Percentiles rank a stretch among this genome's conserved stretches.
Conservation (phyloP, 1,139 yeast species). For the Sugiyamaella paludigena region DNA sequence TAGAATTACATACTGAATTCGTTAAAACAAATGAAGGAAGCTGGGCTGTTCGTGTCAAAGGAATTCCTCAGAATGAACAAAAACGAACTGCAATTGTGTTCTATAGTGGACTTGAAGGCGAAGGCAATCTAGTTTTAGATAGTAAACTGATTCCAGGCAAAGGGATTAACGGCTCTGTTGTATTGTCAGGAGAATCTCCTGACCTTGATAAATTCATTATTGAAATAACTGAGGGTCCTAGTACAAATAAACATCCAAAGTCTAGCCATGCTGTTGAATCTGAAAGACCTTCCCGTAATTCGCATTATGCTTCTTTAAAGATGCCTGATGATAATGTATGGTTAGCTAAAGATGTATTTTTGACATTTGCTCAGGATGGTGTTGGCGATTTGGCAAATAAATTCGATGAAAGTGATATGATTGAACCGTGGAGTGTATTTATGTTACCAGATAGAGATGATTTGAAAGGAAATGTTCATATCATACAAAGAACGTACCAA, state of each 20-base stretch:
- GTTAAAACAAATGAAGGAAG: conserved; percentile 67
- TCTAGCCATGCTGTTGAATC: conserved; percentile 30
- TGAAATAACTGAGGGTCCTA: conserved; percentile 32
- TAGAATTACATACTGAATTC: conserved; percentile 67
- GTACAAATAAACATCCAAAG: conserved; percentile 33
- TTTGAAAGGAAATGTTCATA: conserved; percentile 75
- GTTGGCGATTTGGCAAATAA: conserved; percentile 48
- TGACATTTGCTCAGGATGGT: conserved; percentile 67
- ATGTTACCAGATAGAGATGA: conserved; percentile 58
- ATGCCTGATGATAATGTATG: conserved; percentile 75
- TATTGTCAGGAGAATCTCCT: conserved; percentile 35
- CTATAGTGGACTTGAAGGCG: conserved; percentile 74
- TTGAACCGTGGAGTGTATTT: conserved; percentile 43
- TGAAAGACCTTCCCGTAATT: conserved; percentile 39
- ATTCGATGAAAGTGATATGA: conserved; percentile 35
- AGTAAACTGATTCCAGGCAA: conserved; percentile 24
- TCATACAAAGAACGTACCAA: conserved; percentile 68
- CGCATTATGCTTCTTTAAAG: conserved; percentile 67
- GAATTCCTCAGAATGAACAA: conserved; percentile 54
- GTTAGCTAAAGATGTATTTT: conserved; percentile 76
- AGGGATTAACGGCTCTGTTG: conserved; percentile 36
- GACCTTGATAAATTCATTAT: conserved; percentile 38
- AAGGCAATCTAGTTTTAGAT: conserved; percentile 35
- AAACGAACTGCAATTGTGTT: conserved; percentile 63
- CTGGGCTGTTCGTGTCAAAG: conserved; percentile 73